Base-by-base conservation (phyloP, 352 stramenopile genomes). In the Phytopythium aichiense region DNA sequence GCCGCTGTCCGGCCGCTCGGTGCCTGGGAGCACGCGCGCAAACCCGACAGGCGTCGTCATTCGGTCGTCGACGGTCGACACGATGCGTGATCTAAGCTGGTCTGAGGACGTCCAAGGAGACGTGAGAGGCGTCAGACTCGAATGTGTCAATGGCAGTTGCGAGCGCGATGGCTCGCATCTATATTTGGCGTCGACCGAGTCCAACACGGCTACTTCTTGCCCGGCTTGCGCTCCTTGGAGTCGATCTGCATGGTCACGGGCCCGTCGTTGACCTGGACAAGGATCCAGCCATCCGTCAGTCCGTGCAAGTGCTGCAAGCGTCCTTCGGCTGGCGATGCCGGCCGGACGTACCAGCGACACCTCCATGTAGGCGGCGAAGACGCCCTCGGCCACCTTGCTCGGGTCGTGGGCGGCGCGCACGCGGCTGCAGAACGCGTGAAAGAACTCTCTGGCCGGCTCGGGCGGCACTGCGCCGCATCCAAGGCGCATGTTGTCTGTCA, bases 321-420 rank as follows among this genome's bases (percentile, higher is more conserved):
- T 22, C 4, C n/a, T 1, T 48, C 2, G 40, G n/a, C 40, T 1
- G 28, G 31, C 31, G 9, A 37, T 13, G 5, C 33, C 11, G 5
- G 33, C 11, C 15, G 38, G 38, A 66, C 79, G 60, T 67, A 92
- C 87, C 53, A 94, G 63, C n/a, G 79, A 81, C 23, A 94, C 87
- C 69, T 95, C 87, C 87, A 94, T 95, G 66, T 89, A 90, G 18
- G 84, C 87, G 23, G 80, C 84, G 59, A 95, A 95, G 37, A 89
- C 72, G 35, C 87, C 87, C 56, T 93, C 82, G 8, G 76, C 74
- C 53, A 95, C 83, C 56, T 92, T 92, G 30, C 90, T 81, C 5
- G 71, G 37, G 54, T 63, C 58, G 63, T 95, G 73, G 5, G 72
- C 74, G 12, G 73, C 70, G 42, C 84, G 77, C 54, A 95, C 81